Conservation (phyloP, 352 stramenopile species). For the Globisporangium parvum region DNA sequence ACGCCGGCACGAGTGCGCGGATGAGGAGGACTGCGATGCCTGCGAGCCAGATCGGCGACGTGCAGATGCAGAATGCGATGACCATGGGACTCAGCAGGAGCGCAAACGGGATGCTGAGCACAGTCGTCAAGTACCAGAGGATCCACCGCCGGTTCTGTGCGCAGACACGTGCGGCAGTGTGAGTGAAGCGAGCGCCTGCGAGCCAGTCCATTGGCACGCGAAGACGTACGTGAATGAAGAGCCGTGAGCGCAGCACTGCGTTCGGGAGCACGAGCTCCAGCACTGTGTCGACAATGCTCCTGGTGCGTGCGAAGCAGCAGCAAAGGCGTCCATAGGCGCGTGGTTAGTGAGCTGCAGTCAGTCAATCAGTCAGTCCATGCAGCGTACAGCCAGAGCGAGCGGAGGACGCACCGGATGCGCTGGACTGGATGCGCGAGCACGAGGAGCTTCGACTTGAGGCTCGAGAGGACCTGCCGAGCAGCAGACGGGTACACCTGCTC, state of each 20-base stretch:
- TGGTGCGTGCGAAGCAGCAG: background rate
- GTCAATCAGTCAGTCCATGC: background rate
- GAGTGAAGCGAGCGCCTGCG: background rate
- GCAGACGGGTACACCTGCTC: constrained; percentile 22
- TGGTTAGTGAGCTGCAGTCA: no score
- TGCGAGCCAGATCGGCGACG: constrained; percentile 69
- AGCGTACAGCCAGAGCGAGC: background rate
- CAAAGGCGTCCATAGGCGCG: background rate
- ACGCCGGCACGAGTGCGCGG: constrained; percentile 32
- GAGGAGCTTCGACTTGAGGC: constrained; percentile 36
- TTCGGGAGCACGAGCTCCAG: constrained; percentile 33
- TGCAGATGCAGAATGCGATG: constrained; percentile 72
- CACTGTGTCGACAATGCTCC: constrained; percentile 25
- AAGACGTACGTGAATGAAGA: constrained; percentile 35
- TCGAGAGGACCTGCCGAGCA: constrained; percentile 21
- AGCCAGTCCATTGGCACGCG: background rate
- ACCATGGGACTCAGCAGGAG: constrained; percentile 70
- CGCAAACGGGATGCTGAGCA: constrained; percentile 67
- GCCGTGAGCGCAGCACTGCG: constrained; percentile 25
- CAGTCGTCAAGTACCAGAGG: constrained; percentile 58
- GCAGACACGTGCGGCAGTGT: background rate
- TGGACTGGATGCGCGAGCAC: constrained; percentile 33
- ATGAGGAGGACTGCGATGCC: constrained; percentile 51
- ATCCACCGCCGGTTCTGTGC: constrained; percentile 46
- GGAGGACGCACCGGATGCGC: constrained; percentile 30